Evolutionary conservation across 768 basidiomycete genomes (phyloP), one percentile per base, ranked within the genome.

Genomic region (Hemileccinum impolitum): DNA sequence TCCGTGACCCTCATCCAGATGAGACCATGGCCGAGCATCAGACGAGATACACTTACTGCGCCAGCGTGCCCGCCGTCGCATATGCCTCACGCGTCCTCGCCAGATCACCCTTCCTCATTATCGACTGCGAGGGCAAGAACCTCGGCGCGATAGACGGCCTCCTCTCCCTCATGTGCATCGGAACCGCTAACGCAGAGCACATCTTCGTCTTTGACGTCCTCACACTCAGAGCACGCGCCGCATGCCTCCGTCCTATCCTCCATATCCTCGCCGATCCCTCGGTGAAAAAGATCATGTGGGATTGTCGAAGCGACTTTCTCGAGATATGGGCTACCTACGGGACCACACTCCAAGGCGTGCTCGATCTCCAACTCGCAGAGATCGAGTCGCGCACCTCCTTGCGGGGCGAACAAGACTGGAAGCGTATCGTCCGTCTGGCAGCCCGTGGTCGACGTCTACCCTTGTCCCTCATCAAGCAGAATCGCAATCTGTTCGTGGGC

Each of bases 281-380:
- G 2, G 52, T 72, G 31, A 59, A 62, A 26, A 75, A 75, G 55
- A 53, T 75, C 51, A 68, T 72, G 52, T 75, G 70, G 67, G 74
- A 75, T 52, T 73, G 72, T 11, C 63, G 73, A 2, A 68, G 67
- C 57, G 74, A 75, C 55, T 72, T 58, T 55, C 56, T 67, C 30
- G 73, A 75, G 50, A 58, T 75, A 3, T 53, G 25, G 9, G 44
- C 60, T 15, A 41, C 52, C 1, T 70, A 69, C 28, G 61, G 62
- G 2, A 57, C 71, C 19, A 23, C 41, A 0, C 52, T 75, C 19
- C 52, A 57, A 10, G 62, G 64, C 13, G 64, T 75, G 10, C 50
- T 75, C 11, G 74, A 75, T 50, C 62, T 75, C 25, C 73, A 75
- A 48, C 59, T 75, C 13, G 74, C 65, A 2, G 74, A 74, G 49